A percentile compares a stretch with the other conserved stretches of the same genome.
Evolutionary conservation across 2,329 filamentous ascomycete genomes (phyloP).

Genomic region (Sarocladiaceae sp.): DNA sequence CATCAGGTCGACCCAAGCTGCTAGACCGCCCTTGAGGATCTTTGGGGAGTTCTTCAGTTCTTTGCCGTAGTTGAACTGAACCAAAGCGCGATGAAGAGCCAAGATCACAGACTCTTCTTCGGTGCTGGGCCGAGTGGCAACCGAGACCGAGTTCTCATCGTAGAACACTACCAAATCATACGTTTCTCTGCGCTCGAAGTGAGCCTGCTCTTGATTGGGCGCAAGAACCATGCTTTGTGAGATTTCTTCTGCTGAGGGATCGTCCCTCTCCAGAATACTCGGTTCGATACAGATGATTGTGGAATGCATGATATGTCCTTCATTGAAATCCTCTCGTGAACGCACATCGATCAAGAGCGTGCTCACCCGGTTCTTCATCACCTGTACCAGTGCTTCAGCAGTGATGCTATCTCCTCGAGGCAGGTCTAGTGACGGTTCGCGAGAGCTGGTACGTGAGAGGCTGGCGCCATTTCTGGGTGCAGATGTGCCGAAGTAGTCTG

Average conservation of each 20-base stretch:
- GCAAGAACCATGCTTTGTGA: constrained; percentile 64
- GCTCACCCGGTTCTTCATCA: constrained; percentile 52
- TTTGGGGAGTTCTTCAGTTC: constrained; percentile 68
- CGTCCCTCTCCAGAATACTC: constrained; percentile 60
- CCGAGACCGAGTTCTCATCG: constrained; percentile 58
- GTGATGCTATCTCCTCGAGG: constrained; percentile 54
- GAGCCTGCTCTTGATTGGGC: constrained; percentile 64
- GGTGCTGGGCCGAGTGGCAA: constrained; percentile 33
- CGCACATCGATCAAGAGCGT: constrained; percentile 84
- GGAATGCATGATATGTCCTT: constrained; percentile 80
- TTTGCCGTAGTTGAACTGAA: constrained; percentile 76
- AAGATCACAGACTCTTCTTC: constrained; percentile 51
- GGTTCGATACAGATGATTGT: constrained; percentile 89
- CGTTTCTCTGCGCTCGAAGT: constrained; percentile 66
- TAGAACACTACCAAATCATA: constrained; percentile 91
- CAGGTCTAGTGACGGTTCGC: constrained; percentile 31
- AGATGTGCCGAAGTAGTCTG: too few relatives aligned
- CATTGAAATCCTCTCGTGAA: constrained; percentile 71
- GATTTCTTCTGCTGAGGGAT: constrained; percentile 55
- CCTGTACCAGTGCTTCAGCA: constrained; percentile 63
- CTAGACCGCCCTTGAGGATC: constrained; percentile 73
- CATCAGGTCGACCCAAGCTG: constrained; percentile 81
- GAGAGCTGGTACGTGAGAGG: neutral
- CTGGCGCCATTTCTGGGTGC: constrained; percentile 16
- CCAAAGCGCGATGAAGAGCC: constrained; percentile 71